These are phyloP conservation scores for Dendrocalamus sinicus DNA, from an alignment of 176 grass and related monocot species.

Conservation along the genomic window DNA sequence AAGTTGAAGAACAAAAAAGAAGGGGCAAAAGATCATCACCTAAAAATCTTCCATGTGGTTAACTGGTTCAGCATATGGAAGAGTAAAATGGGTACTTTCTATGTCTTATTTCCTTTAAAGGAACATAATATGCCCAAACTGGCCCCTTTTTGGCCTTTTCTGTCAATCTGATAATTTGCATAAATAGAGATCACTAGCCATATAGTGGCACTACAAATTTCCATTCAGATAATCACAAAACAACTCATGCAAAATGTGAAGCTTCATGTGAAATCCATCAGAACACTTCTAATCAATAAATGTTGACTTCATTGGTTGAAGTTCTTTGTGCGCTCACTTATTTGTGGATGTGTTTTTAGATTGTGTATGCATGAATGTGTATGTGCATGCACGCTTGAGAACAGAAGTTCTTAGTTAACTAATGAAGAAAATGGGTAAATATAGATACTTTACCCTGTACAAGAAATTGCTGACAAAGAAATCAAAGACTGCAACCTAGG, in stretches of 20 bases:
- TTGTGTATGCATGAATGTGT: too few relatives aligned
- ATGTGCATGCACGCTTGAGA: background rate
- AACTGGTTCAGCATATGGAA: background rate
- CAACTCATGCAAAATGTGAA: slow-evolving; percentile 15
- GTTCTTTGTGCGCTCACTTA: background rate
- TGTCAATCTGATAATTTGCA: background rate
- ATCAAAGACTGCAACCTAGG: background rate
- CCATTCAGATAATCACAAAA: slow-evolving; percentile 1
- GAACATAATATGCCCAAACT: background rate
- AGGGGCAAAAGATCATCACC: background rate
- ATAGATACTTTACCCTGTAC: background rate
- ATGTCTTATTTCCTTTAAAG: background rate
- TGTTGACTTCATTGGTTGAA: background rate
- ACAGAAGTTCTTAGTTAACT: background rate
- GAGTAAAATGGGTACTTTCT: background rate
- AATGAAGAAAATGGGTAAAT: background rate
- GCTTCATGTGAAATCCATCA: background rate
- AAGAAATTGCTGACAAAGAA: background rate
- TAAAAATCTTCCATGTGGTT: background rate
- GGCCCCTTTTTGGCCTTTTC: background rate
- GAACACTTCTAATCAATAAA: background rate
- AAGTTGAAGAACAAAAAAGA: background rate
- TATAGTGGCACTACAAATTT: background rate
- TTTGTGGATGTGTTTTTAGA: background rate
- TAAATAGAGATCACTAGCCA: background rate